Base-by-base conservation (phyloP, 1,284 basidiomycete genomes). In the Irpex sp. region DNA sequence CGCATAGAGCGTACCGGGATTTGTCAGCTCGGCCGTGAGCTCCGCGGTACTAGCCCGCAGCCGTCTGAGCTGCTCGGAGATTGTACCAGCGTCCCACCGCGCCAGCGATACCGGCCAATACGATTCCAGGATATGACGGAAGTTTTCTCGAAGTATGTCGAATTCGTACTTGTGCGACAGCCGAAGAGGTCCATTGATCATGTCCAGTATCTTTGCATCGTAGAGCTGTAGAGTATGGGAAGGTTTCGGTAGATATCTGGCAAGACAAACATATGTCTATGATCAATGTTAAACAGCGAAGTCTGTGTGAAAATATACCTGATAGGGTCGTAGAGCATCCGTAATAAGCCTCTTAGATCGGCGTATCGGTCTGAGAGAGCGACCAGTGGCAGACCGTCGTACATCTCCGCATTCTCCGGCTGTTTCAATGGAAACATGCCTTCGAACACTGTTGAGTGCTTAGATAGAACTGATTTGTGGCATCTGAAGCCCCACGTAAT, bases 401-500 rank as follows among this genome's bases (percentile, higher is more conserved):
- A 5, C 21, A 36, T 11, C 49, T 36, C 49, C n/a, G 34, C 19
- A 15, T n/a, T 13, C 5, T n/a, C 5, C n/a, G 47, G 19, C 34
- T 48, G 59, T 15, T 9, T 6, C 17, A 64, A 11, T 36, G 19
- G 21, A 54, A 61, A 62, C 54, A 64, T 58, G 34, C 36, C 48
- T 21, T 48, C 59, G 19, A 63, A 63, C 5, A 62, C 60, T 11
- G 34, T n/a, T 4, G 59, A 64, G 8, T 57, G 44, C 17, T 26
- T 47, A 5, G 48, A 36, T 15, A 65, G 51, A 4, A 62, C 61
- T 13, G 64, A 62, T 37, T 59, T 59, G 31, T 65, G 64, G 64
- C 64, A 65, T 36, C 21, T 57, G 57, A 65, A 65, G 19, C 36
- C 51, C 44, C 62, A 62, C 4, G n/a, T 37, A 31, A 13, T 55